Evolutionary conservation across 2,329 filamentous ascomycete species (phyloP).

Genomic region (Alternaria hordeiaustralica): DNA sequence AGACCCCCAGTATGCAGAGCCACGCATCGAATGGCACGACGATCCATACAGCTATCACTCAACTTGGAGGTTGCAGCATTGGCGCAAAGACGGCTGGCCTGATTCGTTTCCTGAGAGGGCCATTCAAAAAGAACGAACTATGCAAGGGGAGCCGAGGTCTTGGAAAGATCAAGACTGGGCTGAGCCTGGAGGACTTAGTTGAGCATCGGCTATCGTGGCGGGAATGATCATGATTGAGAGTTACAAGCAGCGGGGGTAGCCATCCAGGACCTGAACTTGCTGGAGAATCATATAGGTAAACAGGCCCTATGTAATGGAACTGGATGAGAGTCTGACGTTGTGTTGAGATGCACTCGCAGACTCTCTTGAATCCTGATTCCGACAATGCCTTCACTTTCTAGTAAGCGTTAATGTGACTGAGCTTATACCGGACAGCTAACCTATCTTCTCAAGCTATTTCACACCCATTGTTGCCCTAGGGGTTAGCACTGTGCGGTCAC

Average conservation of each 20-base stretch:
- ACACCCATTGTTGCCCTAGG: background rate
- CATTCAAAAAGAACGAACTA: background rate
- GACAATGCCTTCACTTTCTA: background rate
- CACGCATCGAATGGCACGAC: slow-evolving; percentile 10
- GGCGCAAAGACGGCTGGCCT: slow-evolving; percentile 28
- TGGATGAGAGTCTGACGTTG: background rate
- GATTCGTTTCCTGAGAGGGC: slow-evolving; percentile 4
- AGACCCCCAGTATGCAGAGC: slow-evolving; percentile 25
- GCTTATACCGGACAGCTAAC: background rate
- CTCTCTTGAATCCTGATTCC: background rate
- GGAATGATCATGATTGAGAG: background rate
- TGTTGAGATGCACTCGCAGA: background rate
- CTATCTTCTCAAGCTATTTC: background rate
- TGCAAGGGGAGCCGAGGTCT: background rate
- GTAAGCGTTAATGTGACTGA: background rate
- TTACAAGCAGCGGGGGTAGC: background rate
- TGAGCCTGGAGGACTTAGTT: background rate
- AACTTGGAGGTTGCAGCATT: slow-evolving; percentile 15
- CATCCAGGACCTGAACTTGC: background rate
- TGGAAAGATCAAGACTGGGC: background rate
- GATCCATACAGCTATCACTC: slow-evolving; percentile 3
- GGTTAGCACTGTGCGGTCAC: background rate
- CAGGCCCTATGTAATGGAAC: background rate
- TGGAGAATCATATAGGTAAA: background rate
- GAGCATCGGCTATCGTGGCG: background rate